Percentiles rank a stretch among this genome's conserved stretches.
These are phyloP conservation scores for Leishmania arabica DNA, from an alignment of 208 protist genomes.

Conservation along the genomic window DNA sequence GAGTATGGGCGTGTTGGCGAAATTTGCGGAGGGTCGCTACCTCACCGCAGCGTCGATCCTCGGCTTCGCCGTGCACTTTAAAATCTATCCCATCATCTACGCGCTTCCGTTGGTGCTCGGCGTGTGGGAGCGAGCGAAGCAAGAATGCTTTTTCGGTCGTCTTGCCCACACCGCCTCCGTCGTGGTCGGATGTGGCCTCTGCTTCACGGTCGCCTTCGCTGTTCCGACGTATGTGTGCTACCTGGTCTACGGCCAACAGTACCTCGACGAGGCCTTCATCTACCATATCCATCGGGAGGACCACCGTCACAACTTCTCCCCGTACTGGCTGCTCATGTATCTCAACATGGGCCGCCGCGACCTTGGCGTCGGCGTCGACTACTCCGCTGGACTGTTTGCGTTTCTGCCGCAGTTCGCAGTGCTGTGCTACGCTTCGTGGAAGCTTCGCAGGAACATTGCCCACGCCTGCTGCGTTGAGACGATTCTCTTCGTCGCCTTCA, in stretches of 20 bases:
- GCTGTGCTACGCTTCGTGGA: slow-evolving; percentile 67
- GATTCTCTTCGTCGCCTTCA: slow-evolving; percentile 93
- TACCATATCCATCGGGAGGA: slow-evolving; percentile 85
- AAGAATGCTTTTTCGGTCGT: neutral
- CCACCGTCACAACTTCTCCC: slow-evolving; percentile 94
- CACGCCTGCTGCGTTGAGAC: slow-evolving; percentile 86
- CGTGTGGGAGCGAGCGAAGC: slow-evolving; percentile 45
- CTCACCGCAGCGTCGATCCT: slow-evolving; percentile 59
- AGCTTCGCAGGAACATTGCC: slow-evolving; percentile 71
- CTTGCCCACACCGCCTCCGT: slow-evolving; percentile 20
- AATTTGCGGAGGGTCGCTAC: slow-evolving; percentile 54
- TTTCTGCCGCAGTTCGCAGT: slow-evolving; percentile 89
- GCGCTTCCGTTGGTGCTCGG: slow-evolving; percentile 72
- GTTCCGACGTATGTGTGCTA: slow-evolving; percentile 65
- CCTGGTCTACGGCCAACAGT: slow-evolving; percentile 65
- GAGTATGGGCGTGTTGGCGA: slow-evolving; percentile 77
- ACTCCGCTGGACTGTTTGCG: slow-evolving; percentile 65
- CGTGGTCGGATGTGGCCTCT: slow-evolving; percentile 44
- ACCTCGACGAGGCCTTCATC: slow-evolving; percentile 80
- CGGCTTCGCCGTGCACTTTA: slow-evolving; percentile 90
- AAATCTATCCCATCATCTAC: slow-evolving; percentile 95
- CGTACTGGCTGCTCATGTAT: slow-evolving; percentile 93
- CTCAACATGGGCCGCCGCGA: slow-evolving; percentile 65
- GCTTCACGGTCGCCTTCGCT: slow-evolving; percentile 49
- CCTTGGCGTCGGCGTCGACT: slow-evolving; percentile 49